Base-by-base conservation (phyloP, 768 basidiomycete species). In the Suillus variegatus region DNA sequence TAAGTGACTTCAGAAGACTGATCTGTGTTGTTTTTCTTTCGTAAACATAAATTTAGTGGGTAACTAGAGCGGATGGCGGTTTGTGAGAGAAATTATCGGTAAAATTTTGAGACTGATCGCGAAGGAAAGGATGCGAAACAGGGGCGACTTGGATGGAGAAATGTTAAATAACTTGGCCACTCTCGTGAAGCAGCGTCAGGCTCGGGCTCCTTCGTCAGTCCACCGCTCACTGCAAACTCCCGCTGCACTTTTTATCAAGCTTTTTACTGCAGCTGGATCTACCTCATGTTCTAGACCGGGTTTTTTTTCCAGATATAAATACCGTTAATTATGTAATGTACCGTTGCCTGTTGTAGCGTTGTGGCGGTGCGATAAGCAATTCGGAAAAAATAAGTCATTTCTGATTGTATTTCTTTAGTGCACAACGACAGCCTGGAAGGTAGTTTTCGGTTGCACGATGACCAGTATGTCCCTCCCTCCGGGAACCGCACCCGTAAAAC, bases 401-500 rank as follows among this genome's bases (percentile, higher is more conserved):
- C 4, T 54, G 18, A 28, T 28, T 18, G 5, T 16, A 6, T 54
- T 20, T 20, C 18, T 32, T 18, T 18, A 18, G 32, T 32, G 10
- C 32, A 13, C 54, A 12, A 35, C 35, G 36, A 55, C 54, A 36
- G 20, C 54, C 32, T n/a, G 54, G 32, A 55, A 36, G 20, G 16
- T 54, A 54, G 18, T 32, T 7, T 28, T 52, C 51, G 51, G 5
- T 35, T 55, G 32, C 54, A 25, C 18, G 41, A 68, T 61, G 62
- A 60, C 58, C 8, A 74, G 65, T 67, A 41, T 62, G 2, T 64
- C 55, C 20, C 67, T 68, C 20, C 69, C 69, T 70, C 66, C 79
- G 66, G 86, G 86, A 20, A 85, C 83, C 7, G 87, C 86, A 3
- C 82, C 82, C 10, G 73, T 88, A 65, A 88, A 85, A 70, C 69